A percentile compares a stretch with the other conserved stretches of the same genome.
Evolutionary conservation across 78 protist species (phyloP).

Genomic region (Dictyostelium firmibasis): DNA sequence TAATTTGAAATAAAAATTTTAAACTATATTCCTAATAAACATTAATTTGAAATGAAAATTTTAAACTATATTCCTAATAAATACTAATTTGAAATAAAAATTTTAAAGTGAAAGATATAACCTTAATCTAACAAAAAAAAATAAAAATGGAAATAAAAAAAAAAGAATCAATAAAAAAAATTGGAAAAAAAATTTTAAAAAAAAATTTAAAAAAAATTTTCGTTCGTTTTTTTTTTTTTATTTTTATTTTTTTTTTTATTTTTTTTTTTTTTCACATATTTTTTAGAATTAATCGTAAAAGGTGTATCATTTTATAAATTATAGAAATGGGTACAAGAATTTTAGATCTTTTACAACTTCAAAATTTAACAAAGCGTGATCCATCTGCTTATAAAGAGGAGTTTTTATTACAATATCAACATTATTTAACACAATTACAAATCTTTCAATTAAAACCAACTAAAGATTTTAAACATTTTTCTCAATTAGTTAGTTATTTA

Average conservation of each 20-base stretch:
- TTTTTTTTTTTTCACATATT: background rate
- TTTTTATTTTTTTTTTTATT: background rate
- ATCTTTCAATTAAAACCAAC: conserved; percentile 86
- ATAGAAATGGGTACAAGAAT: conserved; percentile 38
- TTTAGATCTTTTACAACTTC: conserved; percentile 85
- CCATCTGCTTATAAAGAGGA: conserved; percentile 91
- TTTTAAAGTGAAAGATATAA: no score
- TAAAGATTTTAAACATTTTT: conserved; percentile 41
- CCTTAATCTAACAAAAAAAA: no score
- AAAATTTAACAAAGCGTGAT: conserved; percentile 88
- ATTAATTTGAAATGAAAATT: no score
- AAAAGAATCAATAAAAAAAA: no score
- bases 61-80: no score
- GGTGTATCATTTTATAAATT: background rate
- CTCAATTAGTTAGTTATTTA: conserved; percentile 78
- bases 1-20: no score
- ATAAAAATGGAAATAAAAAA: no score
- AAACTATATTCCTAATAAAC: no score
- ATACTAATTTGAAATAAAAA: no score
- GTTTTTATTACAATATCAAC: conserved; percentile 85
- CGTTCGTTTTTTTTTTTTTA: background rate
- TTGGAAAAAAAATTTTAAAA: no score
- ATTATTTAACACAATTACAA: conserved; percentile 75
- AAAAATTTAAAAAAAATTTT: no score
- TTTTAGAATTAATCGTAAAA: background rate